Evolutionary conservation across 805 yeast species (phyloP), one percentile per base, ranked within the genome.

Genomic region (Grigorovia yakushimaensis): DNA sequence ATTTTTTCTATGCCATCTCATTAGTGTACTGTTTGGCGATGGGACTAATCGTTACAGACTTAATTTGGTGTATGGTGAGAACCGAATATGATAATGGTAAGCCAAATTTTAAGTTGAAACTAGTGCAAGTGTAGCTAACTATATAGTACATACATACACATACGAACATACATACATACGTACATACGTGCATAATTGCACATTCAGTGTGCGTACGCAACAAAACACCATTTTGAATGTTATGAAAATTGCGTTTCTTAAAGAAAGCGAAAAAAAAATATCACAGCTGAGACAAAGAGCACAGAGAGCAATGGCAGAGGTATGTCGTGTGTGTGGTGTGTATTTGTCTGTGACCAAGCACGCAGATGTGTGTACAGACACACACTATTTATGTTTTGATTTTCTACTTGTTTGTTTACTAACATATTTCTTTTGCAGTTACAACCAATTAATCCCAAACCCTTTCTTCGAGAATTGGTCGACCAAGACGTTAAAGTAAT

Each of bases 1-100:
- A 93, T 66, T 93, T 93, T 70, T 93, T 88, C 69, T 93, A 91
- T 69, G 96, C 98, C 37, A 84, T 93, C 57, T 87, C 93, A 3
- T 73, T 93, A 49, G 85, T 83, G 2, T 83, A 88, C 64, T 81
- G 85, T 0, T 69, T 80, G 8, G 85, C 88, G 3, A 73, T 88
- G 54, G 78, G 81, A 0, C 64, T 85, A 27, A 70, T 86, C 2
- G 58, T 88, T 17, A 73, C 82, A 40, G 98, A 93, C 57, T 76
- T 86, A 53, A 67, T 83, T 11, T 88, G 98, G 96, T 86, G 86
- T 1, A 77, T 80, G 54, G 62, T 88, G 46, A 75, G 84, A 36
- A 58, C 68, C 41, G 96, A 88, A 53, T 86, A 81, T 45, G 76
- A 82, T 36, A 72, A 70, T 13, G 73, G 69, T 6, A 60, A 61